phyloP scores from a whole-genome alignment of 257 asterid genomes.

The Eucommia ulmoides region DNA sequence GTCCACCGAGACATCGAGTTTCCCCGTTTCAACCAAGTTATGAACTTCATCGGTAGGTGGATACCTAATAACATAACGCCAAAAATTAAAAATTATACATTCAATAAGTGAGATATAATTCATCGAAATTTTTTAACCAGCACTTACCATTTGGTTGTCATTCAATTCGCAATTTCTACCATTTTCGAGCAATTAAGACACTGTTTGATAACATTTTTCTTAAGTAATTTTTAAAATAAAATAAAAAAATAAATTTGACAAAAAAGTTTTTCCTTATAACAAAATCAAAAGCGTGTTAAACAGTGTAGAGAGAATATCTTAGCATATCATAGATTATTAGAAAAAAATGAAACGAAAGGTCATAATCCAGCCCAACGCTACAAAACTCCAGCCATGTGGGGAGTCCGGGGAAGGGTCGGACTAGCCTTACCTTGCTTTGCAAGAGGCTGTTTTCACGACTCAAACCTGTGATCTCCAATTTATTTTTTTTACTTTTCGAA shows the following conservation, averaged over 20 bases:
- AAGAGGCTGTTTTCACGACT: too few relatives aligned
- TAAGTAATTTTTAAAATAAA: neutral
- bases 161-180: neutral
- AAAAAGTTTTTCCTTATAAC: too few relatives aligned
- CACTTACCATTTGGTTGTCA: neutral
- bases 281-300: too few relatives aligned
- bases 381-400: too few relatives aligned
- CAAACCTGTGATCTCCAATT: too few relatives aligned
- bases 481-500: too few relatives aligned
- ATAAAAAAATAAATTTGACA: neutral
- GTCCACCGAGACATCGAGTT: conserved; percentile 24
- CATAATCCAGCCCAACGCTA: too few relatives aligned
- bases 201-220: neutral
- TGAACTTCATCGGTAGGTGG: conserved; percentile 25
- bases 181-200: neutral
- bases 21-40: conserved; percentile 20
- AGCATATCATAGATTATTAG: too few relatives aligned
- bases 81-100: neutral
- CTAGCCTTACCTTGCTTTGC: too few relatives aligned
- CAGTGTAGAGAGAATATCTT: too few relatives aligned
- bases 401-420: too few relatives aligned
- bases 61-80: conserved; percentile 29
- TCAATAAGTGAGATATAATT: neutral
- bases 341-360: too few relatives aligned
- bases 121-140: neutral